These are phyloP conservation scores for Waltergamsia citrina DNA, from an alignment of 2,329 filamentous ascomycete species.

Conservation along the genomic window DNA sequence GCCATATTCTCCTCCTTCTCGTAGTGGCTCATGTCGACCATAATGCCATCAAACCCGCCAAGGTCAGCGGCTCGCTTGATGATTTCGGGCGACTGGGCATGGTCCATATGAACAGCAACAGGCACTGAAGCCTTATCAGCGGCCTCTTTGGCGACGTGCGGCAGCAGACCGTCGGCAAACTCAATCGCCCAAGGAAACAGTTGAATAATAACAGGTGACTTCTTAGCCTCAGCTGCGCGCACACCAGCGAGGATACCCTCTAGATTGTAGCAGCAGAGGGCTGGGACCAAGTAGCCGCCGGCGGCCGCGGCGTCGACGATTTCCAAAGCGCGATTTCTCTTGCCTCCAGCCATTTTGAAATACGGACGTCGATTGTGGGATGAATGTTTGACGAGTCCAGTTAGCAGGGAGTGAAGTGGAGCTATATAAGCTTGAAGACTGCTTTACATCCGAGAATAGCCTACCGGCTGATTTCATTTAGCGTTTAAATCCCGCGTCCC, in stretches of 20 bases:
- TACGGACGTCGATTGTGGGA: too few relatives aligned
- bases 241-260: constrained; percentile 60
- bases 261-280: constrained; percentile 18
- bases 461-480: too few relatives aligned
- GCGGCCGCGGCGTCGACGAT: constrained; percentile 7
- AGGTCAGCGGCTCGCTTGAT: constrained; percentile 45
- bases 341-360: background rate
- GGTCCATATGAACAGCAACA: constrained; percentile 54
- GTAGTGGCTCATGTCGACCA: constrained; percentile 71
- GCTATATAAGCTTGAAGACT: too few relatives aligned
- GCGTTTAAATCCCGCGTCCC: too few relatives aligned
- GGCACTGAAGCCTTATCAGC: constrained; percentile 45
- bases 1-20: constrained; percentile 61
- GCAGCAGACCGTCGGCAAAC: constrained; percentile 47
- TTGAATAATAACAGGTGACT: constrained; percentile 56
- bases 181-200: constrained; percentile 64
- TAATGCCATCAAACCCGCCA: constrained; percentile 58
- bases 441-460: too few relatives aligned
- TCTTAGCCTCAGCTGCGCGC: constrained; percentile 56
- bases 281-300: constrained; percentile 5
- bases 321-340: constrained; percentile 4
- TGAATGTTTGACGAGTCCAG: too few relatives aligned
- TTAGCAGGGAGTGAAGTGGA: too few relatives aligned
- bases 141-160: constrained; percentile 44
- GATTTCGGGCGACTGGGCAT: constrained; percentile 50